Evolutionary conservation across 345 rosid genomes (phyloP).

Genomic region (Hibiscus trionum): DNA sequence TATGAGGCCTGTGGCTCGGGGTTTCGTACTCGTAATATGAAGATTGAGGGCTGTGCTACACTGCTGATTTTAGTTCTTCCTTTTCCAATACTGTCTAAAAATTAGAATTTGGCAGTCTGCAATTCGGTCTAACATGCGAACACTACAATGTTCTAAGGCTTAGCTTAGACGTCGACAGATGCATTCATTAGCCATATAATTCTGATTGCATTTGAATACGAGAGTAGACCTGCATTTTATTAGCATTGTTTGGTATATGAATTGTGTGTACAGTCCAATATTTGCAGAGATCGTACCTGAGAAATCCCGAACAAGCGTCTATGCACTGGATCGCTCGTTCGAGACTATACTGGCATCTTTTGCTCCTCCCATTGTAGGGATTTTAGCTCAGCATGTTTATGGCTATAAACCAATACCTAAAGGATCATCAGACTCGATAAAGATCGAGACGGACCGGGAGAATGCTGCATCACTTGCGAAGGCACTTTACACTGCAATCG

Average conservation of each 20-base stretch:
- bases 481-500: constrained; percentile 71
- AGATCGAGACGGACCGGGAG: constrained; percentile 54
- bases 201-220: too few species aligned
- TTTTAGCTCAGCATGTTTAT: constrained; percentile 71
- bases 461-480: constrained; percentile 74
- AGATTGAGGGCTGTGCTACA: too few species aligned
- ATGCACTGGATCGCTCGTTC: constrained; percentile 72
- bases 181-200: too few species aligned
- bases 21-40: too few species aligned
- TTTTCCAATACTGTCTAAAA: too few species aligned
- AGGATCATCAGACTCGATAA: constrained; percentile 37
- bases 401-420: constrained; percentile 62
- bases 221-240: neutral
- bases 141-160: too few species aligned
- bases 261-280: constrained; percentile 53
- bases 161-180: constrained; percentile 29
- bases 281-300: constrained; percentile 92
- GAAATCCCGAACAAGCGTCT: constrained; percentile 71
- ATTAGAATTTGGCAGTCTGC: too few species aligned
- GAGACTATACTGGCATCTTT: constrained; percentile 78
- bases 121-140: too few species aligned
- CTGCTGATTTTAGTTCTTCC: too few species aligned
- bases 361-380: constrained; percentile 83
- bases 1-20: too few species aligned
- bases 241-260: neutral